Conservation (phyloP, 2,329 filamentous ascomycete species). For the Colletotrichum caudatum region DNA sequence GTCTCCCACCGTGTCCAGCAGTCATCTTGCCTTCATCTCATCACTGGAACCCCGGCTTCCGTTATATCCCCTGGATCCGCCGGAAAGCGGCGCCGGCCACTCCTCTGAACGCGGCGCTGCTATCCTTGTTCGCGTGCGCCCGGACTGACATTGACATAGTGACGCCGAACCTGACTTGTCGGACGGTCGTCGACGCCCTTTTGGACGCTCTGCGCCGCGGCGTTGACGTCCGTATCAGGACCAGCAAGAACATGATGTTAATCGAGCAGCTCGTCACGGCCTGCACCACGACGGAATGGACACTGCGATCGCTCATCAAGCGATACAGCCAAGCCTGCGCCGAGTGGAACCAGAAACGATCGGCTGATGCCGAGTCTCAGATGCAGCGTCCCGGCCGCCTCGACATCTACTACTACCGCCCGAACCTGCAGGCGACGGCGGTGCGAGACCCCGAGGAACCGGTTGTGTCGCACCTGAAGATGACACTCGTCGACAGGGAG, state of each 20-base stretch:
- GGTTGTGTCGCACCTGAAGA: slow-evolving; percentile 81
- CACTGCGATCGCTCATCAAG: slow-evolving; percentile 69
- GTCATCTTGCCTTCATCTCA: slow-evolving; percentile 81
- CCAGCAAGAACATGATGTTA: slow-evolving; percentile 78
- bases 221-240: slow-evolving; percentile 75
- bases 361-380: slow-evolving; percentile 58
- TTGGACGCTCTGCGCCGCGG: slow-evolving; percentile 72
- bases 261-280: slow-evolving; percentile 85
- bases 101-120: slow-evolving; percentile 74
- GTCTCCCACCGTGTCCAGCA: slow-evolving; percentile 57
- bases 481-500: slow-evolving; percentile 77
- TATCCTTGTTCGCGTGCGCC: slow-evolving; percentile 71
- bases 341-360: slow-evolving; percentile 29
- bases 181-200: slow-evolving; percentile 72
- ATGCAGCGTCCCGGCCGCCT: slow-evolving; percentile 60
- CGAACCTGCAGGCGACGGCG: slow-evolving; percentile 49
- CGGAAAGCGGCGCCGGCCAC: slow-evolving; percentile 68
- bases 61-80: slow-evolving; percentile 66
- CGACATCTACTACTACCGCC: slow-evolving; percentile 69
- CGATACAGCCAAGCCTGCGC: slow-evolving; percentile 58
- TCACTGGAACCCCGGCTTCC: slow-evolving; percentile 75
- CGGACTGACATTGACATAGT: slow-evolving; percentile 73
- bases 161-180: slow-evolving; percentile 82
- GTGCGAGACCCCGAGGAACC: slow-evolving; percentile 64
- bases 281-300: slow-evolving; percentile 77